Evolutionary conservation across 495 filamentous ascomycete genomes (phyloP).

Genomic region (Chaetomium cochliodes): DNA sequence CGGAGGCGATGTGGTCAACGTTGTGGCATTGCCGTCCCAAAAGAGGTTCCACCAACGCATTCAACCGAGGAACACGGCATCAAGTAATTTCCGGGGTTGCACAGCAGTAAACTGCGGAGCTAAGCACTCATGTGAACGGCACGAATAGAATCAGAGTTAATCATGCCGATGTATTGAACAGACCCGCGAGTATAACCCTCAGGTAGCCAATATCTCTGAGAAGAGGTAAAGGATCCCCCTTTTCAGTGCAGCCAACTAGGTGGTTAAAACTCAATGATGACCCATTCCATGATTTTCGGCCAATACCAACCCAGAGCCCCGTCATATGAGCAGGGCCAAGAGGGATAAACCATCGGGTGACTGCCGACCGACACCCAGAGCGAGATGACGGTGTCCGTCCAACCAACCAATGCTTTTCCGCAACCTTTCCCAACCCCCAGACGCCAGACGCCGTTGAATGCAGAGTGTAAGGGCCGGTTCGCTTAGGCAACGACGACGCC

Average conservation of each 20-base stretch:
- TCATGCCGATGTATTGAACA: background rate
- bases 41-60: too few species aligned
- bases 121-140: too few species aligned
- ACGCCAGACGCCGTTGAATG: slow-evolving; percentile 25
- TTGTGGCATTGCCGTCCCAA: too few species aligned
- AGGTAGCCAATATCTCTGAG: background rate
- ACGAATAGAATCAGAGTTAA: background rate
- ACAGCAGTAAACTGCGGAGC: too few species aligned
- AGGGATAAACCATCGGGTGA: slow-evolving; percentile 1
- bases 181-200: background rate
- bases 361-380: slow-evolving; percentile 12
- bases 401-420: slow-evolving; percentile 21
- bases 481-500: slow-evolving; percentile 15
- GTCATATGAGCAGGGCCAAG: background rate
- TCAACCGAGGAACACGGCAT: too few species aligned
- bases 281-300: background rate
- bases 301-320: background rate
- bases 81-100: too few species aligned
- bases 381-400: background rate
- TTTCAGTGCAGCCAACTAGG: background rate
- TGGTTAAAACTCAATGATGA: background rate
- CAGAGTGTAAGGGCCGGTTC: background rate
- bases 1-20: too few species aligned
- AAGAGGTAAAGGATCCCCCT: background rate
- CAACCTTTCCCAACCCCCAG: slow-evolving; percentile 8